phyloP scores from a whole-genome alignment of 441 rosid genomes.

The Corymbia citriodora region DNA sequence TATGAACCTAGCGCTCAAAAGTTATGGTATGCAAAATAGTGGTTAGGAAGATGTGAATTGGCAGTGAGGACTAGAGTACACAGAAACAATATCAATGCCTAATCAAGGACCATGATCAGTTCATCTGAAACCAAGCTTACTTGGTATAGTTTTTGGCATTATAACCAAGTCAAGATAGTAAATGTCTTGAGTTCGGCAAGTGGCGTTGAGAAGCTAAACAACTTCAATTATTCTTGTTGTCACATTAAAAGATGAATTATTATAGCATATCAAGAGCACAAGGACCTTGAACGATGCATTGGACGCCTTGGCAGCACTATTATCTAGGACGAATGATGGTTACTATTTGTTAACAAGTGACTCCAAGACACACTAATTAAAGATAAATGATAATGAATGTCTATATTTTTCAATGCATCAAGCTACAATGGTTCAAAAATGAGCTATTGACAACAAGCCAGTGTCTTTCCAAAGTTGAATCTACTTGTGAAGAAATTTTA shows the following conservation, averaged over 20 bases:
- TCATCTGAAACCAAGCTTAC: background rate
- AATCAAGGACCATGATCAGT: background rate
- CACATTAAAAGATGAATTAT: background rate
- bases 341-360: no score
- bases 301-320: background rate
- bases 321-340: background rate
- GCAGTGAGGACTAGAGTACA: fast-evolving
- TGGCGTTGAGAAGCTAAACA: background rate
- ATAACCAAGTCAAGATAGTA: background rate
- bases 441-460: background rate
- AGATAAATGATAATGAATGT: no score
- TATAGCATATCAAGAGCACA: background rate
- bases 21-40: background rate
- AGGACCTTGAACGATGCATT: background rate
- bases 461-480: background rate
- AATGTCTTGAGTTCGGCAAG: background rate
- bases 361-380: no score
- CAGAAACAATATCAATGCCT: background rate
- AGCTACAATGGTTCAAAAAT: background rate
- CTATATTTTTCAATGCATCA: background rate
- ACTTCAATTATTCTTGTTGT: background rate
- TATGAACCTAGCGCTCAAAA: background rate
- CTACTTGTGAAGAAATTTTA: background rate
- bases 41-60: background rate
- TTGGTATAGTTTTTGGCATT: background rate